phyloP scores from a whole-genome alignment of 805 yeast genomes.

The Candida maesae region DNA sequence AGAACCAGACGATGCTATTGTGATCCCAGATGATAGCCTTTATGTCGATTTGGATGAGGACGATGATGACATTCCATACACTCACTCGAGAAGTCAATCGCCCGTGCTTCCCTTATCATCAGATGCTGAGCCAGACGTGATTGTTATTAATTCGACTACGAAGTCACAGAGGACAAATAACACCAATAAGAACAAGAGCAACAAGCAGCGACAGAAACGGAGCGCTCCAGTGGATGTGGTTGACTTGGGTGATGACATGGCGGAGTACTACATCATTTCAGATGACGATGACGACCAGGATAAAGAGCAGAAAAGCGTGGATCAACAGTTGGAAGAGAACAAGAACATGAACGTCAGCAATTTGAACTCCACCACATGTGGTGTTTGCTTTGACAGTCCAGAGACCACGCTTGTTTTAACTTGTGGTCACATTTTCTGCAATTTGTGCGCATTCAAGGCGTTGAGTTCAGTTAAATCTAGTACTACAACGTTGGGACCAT shows the following conservation, averaged over 20 bases:
- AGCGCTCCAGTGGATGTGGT: slow-evolving; percentile 7
- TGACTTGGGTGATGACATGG: slow-evolving; percentile 14
- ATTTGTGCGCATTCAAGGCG: slow-evolving; percentile 48
- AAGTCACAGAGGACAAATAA: slow-evolving; percentile 1
- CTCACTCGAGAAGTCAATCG: slow-evolving; percentile 25
- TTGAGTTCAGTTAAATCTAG: slow-evolving; percentile 33
- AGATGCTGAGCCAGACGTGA: slow-evolving; percentile 7
- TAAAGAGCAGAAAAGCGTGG: slow-evolving; percentile 30
- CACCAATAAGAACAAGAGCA: not conserved
- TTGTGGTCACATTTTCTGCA: slow-evolving; percentile 58
- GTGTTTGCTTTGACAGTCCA: slow-evolving; percentile 55
- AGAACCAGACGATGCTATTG: not conserved
- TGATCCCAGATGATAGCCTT: not conserved
- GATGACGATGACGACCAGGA: slow-evolving; percentile 22
- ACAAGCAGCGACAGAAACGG: no score
- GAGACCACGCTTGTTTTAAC: slow-evolving; percentile 44
- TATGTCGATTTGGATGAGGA: slow-evolving; percentile 18
- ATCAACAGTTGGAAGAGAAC: slow-evolving; percentile 27
- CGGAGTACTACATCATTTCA: slow-evolving; percentile 19
- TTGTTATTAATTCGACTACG: not conserved
- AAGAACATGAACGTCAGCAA: slow-evolving; percentile 13
- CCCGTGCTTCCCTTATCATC: slow-evolving; percentile 19
- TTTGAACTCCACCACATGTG: slow-evolving; percentile 34
- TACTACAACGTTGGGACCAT: slow-evolving; percentile 32
- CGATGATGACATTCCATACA: slow-evolving; percentile 28